Evolutionary conservation across 2,329 filamentous ascomycete species (phyloP), one percentile per base, ranked within the genome.

Genomic region (Nigrospora oryzae): DNA sequence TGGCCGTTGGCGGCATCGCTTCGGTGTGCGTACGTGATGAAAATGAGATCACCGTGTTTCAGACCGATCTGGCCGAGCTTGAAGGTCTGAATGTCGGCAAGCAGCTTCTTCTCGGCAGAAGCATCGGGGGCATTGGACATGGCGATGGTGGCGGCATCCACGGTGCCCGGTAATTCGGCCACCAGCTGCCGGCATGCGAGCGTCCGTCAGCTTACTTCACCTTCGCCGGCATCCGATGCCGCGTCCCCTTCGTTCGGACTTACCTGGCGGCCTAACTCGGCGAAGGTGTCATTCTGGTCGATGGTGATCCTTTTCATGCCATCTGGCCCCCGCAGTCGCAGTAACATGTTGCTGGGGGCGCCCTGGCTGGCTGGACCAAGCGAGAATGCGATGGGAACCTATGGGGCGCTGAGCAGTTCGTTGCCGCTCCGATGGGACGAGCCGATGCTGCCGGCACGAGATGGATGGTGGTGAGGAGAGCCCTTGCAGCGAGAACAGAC

Each of bases 301-400:
- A 94, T 79, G 42, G 75, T 86, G 57, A 97, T 73, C 55, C 93
- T 85, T 66, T 90, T 84, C 74, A 93, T 93, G 70, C 93, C 93
- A 70, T 96, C 89, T 52, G 87, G 89, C 62, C 89, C 89, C 58
- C 90, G 84, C 55, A 95, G 86, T 64, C 90, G 81, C 46, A 96
- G 73, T 59, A 95, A 75, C 81, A 95, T 95, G 52, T 61, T 68
- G 61, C 34, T 36, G 34, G 8, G n/a, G 34, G 23, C 23, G 4
- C 7, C 23, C 23, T 28, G 23, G 23, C 5, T 7, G 23, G 23
- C 23, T 7, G 23, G 23, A 28, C 23, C 8, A 2, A 28, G 10
- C 5, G 23, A 10, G 5, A 5, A 28, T 10, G 23, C 23, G 23
- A 28, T 2, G 23, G 23, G 23, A 28, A 28, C 23, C 23, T 28